phyloP scores from a whole-genome alignment of 768 basidiomycete genomes.

The Collybia nuda region DNA sequence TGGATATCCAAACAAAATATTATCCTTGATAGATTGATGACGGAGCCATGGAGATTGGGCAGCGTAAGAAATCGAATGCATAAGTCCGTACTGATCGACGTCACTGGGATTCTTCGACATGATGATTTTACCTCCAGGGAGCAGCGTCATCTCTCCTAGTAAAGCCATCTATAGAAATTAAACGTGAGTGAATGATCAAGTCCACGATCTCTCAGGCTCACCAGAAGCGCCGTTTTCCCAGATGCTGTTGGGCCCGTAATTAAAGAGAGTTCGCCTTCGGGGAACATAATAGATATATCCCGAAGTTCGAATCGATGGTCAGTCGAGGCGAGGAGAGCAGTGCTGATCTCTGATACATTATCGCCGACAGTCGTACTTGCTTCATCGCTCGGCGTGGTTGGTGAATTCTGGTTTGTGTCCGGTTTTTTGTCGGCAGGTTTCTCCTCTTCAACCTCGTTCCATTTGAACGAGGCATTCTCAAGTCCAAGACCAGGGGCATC shows the following conservation, averaged over 20 bases:
- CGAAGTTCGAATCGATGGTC: constrained; percentile 65
- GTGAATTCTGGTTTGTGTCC: neutral
- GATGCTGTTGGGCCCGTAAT: constrained; percentile 80
- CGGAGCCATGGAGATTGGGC: constrained; percentile 72
- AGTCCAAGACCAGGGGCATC: constrained; percentile 49
- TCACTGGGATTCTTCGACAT: constrained; percentile 64
- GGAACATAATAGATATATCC: constrained; percentile 70
- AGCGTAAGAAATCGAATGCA: constrained; percentile 68
- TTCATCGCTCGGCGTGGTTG: constrained; percentile 10
- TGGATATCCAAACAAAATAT: constrained; percentile 78
- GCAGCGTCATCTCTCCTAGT: constrained; percentile 68
- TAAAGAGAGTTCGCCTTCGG: constrained; percentile 66
- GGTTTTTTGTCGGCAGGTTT: constrained; percentile 11
- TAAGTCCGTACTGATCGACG: constrained; percentile 60
- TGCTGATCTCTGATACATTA: constrained; percentile 18
- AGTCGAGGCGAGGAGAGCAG: constrained; percentile 16
- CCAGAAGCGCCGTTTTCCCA: constrained; percentile 80
- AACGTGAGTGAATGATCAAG: neutral
- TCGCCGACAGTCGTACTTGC: constrained; percentile 19
- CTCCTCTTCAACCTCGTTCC: constrained; percentile 50
- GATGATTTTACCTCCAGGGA: constrained; percentile 50
- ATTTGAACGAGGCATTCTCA: constrained; percentile 58
- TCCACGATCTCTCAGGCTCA: constrained; percentile 23
- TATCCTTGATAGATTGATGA: constrained; percentile 74
- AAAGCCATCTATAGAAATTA: constrained; percentile 53